Evolutionary conservation across 2,329 filamentous ascomycete species (phyloP).

Genomic region (Epicoccum nigrum): DNA sequence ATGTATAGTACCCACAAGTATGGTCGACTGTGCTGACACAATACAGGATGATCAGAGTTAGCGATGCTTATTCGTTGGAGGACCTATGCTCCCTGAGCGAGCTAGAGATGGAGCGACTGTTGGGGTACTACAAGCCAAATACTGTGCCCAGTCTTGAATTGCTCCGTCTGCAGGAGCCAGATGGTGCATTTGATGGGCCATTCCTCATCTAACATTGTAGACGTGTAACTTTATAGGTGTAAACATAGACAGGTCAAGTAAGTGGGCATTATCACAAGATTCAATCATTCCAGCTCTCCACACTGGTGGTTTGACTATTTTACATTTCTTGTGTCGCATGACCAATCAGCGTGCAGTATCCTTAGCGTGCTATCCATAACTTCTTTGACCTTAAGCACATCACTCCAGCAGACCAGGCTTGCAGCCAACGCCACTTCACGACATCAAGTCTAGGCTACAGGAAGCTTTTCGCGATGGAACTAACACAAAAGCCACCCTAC

Average conservation of each 20-base stretch:
- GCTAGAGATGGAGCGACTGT: constrained; percentile 79
- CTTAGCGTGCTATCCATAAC: constrained; percentile 17
- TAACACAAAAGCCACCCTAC: constrained; percentile 52
- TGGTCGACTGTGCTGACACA: constrained; percentile 34
- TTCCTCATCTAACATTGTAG: constrained; percentile 45
- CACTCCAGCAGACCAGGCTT: too few species aligned
- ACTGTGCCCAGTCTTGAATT: constrained; percentile 52
- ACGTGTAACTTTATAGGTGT: background rate
- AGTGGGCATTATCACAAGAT: constrained; percentile 19
- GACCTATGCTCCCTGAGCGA: constrained; percentile 83
- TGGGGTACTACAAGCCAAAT: constrained; percentile 70
- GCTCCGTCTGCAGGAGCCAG: constrained; percentile 49
- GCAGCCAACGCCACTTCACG: background rate
- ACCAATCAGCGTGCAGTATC: constrained; percentile 32
- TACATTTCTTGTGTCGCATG: constrained; percentile 1
- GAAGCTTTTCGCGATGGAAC: constrained; percentile 21
- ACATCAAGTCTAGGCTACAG: too few species aligned
- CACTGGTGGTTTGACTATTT: constrained; percentile 1
- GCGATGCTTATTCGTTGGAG: constrained; percentile 83
- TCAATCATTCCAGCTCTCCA: constrained; percentile 19
- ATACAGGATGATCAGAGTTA: constrained; percentile 85
- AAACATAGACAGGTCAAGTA: constrained; percentile 9
- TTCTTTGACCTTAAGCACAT: too few species aligned
- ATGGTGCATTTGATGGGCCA: constrained; percentile 55
- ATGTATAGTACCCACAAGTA: constrained; percentile 7